Evolutionary conservation across 1,284 basidiomycete genomes (phyloP).

Genomic region (Mycena sp.): DNA sequence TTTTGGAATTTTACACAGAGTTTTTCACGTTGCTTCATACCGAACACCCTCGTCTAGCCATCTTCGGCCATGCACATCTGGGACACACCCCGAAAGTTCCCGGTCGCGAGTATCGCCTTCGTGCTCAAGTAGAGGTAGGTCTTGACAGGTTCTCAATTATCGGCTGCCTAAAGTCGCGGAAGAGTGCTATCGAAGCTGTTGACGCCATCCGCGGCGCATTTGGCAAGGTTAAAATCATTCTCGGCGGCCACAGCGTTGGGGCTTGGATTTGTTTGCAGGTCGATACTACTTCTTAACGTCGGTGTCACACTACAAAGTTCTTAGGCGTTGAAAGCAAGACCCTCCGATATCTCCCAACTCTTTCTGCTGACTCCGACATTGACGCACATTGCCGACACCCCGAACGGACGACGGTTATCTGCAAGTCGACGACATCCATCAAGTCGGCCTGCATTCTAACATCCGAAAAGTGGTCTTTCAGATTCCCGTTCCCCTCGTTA

Average conservation of each 20-base stretch:
- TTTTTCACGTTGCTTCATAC: conserved; percentile 62
- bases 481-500: conserved; percentile 54
- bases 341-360: conserved; percentile 48
- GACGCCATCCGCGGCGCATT: conserved; percentile 55
- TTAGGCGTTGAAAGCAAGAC: conserved; percentile 62
- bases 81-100: conserved; percentile 57
- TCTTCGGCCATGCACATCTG: conserved; percentile 65
- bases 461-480: conserved; percentile 58
- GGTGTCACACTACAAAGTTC: conserved; percentile 18
- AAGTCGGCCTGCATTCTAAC: conserved; percentile 2
- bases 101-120: conserved; percentile 21
- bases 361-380: conserved; percentile 71
- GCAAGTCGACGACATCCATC: conserved; percentile 43
- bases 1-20: conserved; percentile 66
- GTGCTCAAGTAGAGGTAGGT: conserved; percentile 33
- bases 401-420: conserved; percentile 61
- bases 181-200: conserved; percentile 60
- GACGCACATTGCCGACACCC: conserved; percentile 62
- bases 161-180: conserved; percentile 47
- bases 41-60: conserved; percentile 53
- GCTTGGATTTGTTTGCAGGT: conserved; percentile 71
- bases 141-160: not conserved
- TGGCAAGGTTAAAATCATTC: conserved; percentile 51
- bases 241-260: conserved; percentile 72
- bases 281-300: conserved; percentile 8